A percentile compares a stretch with the other conserved stretches of the same genome.
Evolutionary conservation across 306 rosid genomes (phyloP).

Genomic region (Vachellia pachyceras): DNA sequence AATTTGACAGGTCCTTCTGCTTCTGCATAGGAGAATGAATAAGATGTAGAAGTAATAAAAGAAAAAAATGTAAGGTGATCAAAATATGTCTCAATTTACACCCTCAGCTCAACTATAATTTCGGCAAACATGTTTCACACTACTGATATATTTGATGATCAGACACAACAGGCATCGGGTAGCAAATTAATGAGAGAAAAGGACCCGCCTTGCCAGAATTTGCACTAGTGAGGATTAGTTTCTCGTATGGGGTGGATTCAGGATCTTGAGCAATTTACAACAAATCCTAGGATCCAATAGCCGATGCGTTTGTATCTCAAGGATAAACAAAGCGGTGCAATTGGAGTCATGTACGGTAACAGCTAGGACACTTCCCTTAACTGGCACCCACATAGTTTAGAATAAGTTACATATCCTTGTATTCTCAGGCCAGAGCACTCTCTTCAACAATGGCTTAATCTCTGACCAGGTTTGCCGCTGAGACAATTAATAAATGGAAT

Average conservation of each 20-base stretch:
- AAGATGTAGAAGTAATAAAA: neutral
- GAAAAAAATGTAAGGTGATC: neutral
- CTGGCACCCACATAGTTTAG: neutral
- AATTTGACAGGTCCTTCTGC: neutral
- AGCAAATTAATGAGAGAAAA: neutral
- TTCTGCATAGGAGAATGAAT: neutral
- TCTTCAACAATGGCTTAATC: conserved; percentile 47
- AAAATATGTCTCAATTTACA: conserved; percentile 29
- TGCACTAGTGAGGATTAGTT: conserved; percentile 13
- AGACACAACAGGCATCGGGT: neutral
- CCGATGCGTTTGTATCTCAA: conserved; percentile 14
- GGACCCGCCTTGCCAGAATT: neutral
- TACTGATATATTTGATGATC: conserved; percentile 3
- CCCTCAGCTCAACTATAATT: neutral
- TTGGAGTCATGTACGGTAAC: conserved; percentile 10
- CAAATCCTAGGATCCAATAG: conserved; percentile 18
- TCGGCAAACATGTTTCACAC: neutral
- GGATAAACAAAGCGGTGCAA: neutral
- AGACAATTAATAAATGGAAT: conserved; percentile 21
- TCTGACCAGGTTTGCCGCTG: conserved; percentile 41
- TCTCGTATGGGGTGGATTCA: neutral
- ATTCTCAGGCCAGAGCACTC: conserved; percentile 42
- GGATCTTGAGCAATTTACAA: neutral
- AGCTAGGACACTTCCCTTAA: neutral
- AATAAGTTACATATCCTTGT: conserved; percentile 10